Evolutionary conservation across 2,329 filamentous ascomycete species (phyloP), one percentile per base, ranked within the genome.

Genomic region (Hortaea sp.): DNA sequence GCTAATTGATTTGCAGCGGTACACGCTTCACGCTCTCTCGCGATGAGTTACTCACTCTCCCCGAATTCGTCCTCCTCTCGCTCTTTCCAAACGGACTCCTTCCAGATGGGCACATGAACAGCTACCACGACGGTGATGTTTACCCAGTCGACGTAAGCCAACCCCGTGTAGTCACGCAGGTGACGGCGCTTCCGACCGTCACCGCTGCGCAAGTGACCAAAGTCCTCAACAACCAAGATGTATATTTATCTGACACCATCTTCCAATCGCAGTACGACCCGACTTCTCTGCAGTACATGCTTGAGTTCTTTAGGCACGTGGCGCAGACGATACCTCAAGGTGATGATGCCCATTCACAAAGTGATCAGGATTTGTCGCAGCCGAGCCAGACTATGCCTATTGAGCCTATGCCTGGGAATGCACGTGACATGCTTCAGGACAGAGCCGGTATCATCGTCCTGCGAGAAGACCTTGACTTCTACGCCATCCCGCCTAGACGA

Each of bases 21-120:
- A 92, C 85, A 48, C 83, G 87, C 56, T 98, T 98, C 66, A 89
- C 89, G 12, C 79, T 98, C 42, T 97, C 90, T 10, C 77, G 92
- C 63, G 92, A 98, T 63, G 92, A 98, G 68, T 78, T 98, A 44
- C 74, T 98, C 53, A 98, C 92, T 7, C 76, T 98, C 42, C 92
- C 92, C 44, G 92, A 98, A 71, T 98, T 98, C 61, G 92, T 98
- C 40, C 77, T 98, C 39, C 74, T 98, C 37, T 98, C 92, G n/a
- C 76, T 98, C 37, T 98, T 98, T 60, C 92, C 92, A 35, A 98
- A 98, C 64, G 92, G 92, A n/a, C 77, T 98, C 27, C 88, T 98
- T 52, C 92, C 92, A 5, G 92, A 98, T 66, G 89, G 90, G 11
- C 90, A 97, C 62, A 86, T 94, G 81, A 92, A 87, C 62, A 85